Base-by-base conservation (phyloP, 2,329 filamentous ascomycete genomes). In the Exophiala alcalophila region DNA sequence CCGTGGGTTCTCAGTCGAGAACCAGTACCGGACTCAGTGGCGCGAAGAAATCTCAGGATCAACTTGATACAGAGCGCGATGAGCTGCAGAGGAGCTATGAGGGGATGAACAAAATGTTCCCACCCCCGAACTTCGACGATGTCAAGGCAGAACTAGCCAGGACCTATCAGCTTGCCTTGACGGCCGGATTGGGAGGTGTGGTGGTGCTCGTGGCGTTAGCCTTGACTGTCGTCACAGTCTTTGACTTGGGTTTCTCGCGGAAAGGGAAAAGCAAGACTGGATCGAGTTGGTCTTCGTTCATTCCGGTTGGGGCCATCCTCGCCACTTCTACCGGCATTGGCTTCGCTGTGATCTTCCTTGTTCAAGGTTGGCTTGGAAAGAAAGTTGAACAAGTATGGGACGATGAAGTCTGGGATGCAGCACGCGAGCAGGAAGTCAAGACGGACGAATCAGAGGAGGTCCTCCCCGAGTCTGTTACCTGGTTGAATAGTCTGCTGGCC, bases 371-470 rank as follows among this genome's bases (percentile, higher is more conserved):
- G 80, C 69, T 78, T 7, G 67, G 70, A 8, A 83, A 78, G 41
- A 82, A 75, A 54, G 73, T 83, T 9, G 68, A 74, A 41, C 70
- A 72, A 28, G 69, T 84, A 0, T 85, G 84, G 64, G 76, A 86
- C 28, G 79, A 83, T 37, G 79, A 85, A 58, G 69, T 82, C 1
- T 87, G 83, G 83, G 76, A 83, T 45, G 77, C 81, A 2, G 76
- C 78, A 35, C 63, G 80, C 28, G 65, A 73, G 23, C 65, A 72
- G 25, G 55, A 68, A 28, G 61, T 62, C 11, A 19, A 47, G 11
- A 21, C 39, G 2, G 42, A 40, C 26, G 36, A 49, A 9, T 34
- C 38, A 5, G 67, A 71, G 14, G 45, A 51, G 47, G 55, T 70
- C 50, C 69, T 77, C 1, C 78, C 83, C 4, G 83, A 84, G 54